These are phyloP conservation scores for Acrocalymma vagum DNA, from an alignment of 2,329 filamentous ascomycete genomes.

Conservation along the genomic window DNA sequence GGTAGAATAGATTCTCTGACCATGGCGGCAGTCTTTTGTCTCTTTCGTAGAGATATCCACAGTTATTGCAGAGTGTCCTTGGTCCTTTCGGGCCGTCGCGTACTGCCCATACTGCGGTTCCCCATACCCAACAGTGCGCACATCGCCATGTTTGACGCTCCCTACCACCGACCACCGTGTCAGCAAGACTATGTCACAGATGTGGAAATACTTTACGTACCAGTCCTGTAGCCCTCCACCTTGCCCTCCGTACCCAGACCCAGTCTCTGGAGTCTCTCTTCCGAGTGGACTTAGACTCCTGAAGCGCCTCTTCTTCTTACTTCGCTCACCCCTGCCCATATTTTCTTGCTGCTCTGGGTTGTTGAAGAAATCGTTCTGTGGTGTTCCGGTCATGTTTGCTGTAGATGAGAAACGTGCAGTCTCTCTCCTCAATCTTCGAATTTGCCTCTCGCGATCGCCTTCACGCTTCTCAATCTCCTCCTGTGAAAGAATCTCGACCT, in stretches of 20 bases:
- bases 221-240: conserved; percentile 62
- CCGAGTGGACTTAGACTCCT: conserved; percentile 84
- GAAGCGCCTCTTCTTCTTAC: conserved; percentile 94
- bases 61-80: conserved; percentile 90
- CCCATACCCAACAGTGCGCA: conserved; percentile 86
- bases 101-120: conserved; percentile 92
- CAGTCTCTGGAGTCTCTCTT: conserved; percentile 81
- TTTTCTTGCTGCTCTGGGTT: conserved; percentile 69
- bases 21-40: conserved; percentile 83
- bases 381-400: conserved; percentile 78
- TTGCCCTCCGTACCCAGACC: conserved; percentile 74
- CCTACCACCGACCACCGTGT: conserved; percentile 47
- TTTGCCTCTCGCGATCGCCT: conserved; percentile 90
- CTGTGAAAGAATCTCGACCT: conserved; percentile 73
- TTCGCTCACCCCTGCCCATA: conserved; percentile 90
- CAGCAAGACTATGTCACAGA: conserved; percentile 12
- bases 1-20: conserved; percentile 73
- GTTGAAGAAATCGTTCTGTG: conserved; percentile 69
- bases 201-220: conserved; percentile 33
- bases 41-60: conserved; percentile 86
- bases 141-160: conserved; percentile 90
- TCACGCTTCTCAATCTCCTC: conserved; percentile 98
- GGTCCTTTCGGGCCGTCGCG: conserved; percentile 87
- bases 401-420: conserved; percentile 92
- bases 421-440: conserved; percentile 84